A percentile compares a stretch with the other conserved stretches of the same genome.
phyloP scores from a whole-genome alignment of 2,329 filamentous ascomycete species.

The Teratosphaeria epicoccoides region DNA sequence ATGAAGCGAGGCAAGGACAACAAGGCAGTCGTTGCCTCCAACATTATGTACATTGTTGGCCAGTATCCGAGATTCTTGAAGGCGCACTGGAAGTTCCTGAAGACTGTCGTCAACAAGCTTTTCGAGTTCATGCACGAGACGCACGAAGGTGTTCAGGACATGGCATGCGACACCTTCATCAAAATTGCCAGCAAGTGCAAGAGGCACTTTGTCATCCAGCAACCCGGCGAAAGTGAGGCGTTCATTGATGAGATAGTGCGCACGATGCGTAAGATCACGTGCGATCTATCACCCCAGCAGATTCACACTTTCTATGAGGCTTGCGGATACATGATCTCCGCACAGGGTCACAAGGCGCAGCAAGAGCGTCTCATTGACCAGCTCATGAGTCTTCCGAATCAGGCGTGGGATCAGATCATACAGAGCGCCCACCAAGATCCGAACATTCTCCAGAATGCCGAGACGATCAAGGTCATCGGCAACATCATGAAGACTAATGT shows the following conservation, averaged over 20 bases:
- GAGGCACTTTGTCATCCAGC: constrained; percentile 90
- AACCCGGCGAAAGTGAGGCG: constrained; percentile 85
- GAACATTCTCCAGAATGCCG: constrained; percentile 74
- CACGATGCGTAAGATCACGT: constrained; percentile 91
- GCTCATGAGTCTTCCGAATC: constrained; percentile 86
- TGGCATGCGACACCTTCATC: constrained; percentile 99
- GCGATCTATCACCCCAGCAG: constrained; percentile 88
- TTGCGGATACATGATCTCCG: constrained; percentile 97
- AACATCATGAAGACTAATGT: constrained; percentile 99
- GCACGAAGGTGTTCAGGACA: constrained; percentile 98
- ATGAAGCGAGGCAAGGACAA: constrained; percentile 99
- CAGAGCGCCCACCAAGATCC: constrained; percentile 75
- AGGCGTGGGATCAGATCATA: constrained; percentile 94
- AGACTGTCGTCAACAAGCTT: constrained; percentile 98
- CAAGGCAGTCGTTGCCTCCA: constrained; percentile 96
- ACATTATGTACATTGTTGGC: constrained; percentile 99
- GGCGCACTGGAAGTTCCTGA: constrained; percentile 98
- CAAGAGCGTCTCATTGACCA: constrained; percentile 87
- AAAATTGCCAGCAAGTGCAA: constrained; percentile 98
- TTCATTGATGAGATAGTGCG: constrained; percentile 98
- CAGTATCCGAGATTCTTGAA: constrained; percentile 98
- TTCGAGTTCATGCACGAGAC: constrained; percentile 99
- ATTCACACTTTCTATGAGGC: constrained; percentile 99
- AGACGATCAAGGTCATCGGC: constrained; percentile 96
- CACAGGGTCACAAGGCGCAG: constrained; percentile 86